phyloP scores from a whole-genome alignment of 164 flowering plant species.

The Dillenia turbinata region DNA sequence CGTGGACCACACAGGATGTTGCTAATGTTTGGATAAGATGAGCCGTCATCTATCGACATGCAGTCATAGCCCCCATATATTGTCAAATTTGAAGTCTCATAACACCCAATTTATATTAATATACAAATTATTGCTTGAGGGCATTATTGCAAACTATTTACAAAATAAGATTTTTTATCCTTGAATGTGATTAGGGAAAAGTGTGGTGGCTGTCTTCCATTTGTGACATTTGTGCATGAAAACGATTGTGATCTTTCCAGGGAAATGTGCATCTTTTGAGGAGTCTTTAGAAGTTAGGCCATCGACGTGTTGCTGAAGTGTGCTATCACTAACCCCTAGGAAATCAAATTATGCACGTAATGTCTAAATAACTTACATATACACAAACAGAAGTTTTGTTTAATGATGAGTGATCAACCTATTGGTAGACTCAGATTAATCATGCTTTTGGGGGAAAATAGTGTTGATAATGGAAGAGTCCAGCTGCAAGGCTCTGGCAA shows the following conservation, averaged over 20 bases:
- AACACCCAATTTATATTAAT: neutral
- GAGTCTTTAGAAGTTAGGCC: slow-evolving; percentile 14
- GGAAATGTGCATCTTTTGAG: slow-evolving; percentile 21
- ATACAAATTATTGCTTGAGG: too few relatives aligned
- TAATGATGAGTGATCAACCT: too few relatives aligned
- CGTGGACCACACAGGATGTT: slow-evolving; percentile 35
- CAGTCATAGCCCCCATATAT: slow-evolving; percentile 36
- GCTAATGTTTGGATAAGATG: slow-evolving; percentile 12
- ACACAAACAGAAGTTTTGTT: neutral
- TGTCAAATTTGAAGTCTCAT: neutral
- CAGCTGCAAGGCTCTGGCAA: too few relatives aligned
- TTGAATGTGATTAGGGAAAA: slow-evolving; percentile 32
- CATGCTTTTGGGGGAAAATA: neutral
- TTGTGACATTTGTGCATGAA: slow-evolving; percentile 2
- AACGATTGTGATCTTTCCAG: slow-evolving; percentile 2
- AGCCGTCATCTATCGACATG: slow-evolving; percentile 25
- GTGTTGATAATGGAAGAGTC: neutral
- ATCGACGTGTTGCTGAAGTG: slow-evolving; percentile 7
- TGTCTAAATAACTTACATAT: neutral
- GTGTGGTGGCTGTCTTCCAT: slow-evolving; percentile 36
- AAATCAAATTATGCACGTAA: neutral
- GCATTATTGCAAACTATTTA: too few relatives aligned
- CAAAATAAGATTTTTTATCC: too few relatives aligned
- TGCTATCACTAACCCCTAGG: slow-evolving; percentile 10
- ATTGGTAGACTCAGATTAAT: neutral